Evolutionary conservation across 768 basidiomycete genomes (phyloP).

Genomic region (Leccinum imitatum): DNA sequence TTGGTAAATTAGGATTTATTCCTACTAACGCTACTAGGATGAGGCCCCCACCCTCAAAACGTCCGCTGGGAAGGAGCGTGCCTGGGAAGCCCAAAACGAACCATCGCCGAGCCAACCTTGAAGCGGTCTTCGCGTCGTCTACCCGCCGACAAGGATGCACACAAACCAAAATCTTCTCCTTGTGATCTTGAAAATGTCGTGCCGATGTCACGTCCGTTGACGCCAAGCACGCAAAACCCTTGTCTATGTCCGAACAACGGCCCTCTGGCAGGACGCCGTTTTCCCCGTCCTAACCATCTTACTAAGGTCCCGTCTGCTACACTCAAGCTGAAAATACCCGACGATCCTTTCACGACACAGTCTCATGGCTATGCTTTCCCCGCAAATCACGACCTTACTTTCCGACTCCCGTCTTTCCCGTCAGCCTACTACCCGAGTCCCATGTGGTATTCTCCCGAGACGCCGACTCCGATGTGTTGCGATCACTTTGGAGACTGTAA

Average conservation of each 20-base stretch:
- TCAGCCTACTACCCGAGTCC: background rate
- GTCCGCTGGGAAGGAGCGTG: no score
- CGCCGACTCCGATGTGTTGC: conserved; percentile 28
- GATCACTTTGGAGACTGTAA: conserved; percentile 24
- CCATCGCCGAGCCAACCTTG: background rate
- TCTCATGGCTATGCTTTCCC: background rate
- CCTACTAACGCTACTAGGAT: no score
- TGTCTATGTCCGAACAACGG: conserved; percentile 14
- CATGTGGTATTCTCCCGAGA: conserved; percentile 16
- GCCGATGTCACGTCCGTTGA: conserved; percentile 28
- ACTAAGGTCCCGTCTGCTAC: conserved; percentile 3
- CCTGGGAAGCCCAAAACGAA: background rate
- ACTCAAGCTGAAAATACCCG: background rate
- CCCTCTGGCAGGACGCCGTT: conserved; percentile 15
- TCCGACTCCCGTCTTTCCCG: conserved; percentile 18
- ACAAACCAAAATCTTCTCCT: background rate
- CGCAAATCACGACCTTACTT: conserved; percentile 3
- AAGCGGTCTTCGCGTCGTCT: background rate
- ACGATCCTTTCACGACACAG: conserved; percentile 21
- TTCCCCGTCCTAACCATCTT: conserved; percentile 4
- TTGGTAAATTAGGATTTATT: no score
- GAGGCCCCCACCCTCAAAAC: no score
- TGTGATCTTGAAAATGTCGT: conserved; percentile 7
- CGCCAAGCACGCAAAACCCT: conserved; percentile 22
- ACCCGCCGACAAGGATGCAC: background rate